These are phyloP conservation scores for Tulasnella sp. DNA, from an alignment of 768 basidiomycete genomes.

Conservation along the genomic window DNA sequence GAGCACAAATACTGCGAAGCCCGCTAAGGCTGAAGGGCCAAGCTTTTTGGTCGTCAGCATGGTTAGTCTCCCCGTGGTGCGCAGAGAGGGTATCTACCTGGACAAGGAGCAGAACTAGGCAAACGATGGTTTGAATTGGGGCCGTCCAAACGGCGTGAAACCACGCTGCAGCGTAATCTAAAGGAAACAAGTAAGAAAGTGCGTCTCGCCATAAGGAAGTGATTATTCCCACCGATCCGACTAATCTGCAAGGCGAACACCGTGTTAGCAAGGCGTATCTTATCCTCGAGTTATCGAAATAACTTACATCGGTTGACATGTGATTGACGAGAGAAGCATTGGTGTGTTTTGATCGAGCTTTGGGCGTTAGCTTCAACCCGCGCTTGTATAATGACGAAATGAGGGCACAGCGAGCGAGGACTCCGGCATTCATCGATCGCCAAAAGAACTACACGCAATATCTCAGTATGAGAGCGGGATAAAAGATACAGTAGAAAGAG, in stretches of 20 bases:
- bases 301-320: slow-evolving; percentile 60
- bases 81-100: slow-evolving; percentile 1
- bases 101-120: slow-evolving; percentile 62
- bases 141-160: slow-evolving; percentile 43
- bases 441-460: slow-evolving; percentile 54
- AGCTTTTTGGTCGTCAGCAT: slow-evolving; percentile 42
- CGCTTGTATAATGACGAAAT: slow-evolving; percentile 70
- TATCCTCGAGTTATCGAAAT: neutral
- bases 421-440: slow-evolving; percentile 63
- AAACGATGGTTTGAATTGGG: slow-evolving; percentile 73
- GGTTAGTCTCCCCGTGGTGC: neutral
- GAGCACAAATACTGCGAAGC: slow-evolving; percentile 62
- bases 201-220: neutral
- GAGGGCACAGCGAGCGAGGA: slow-evolving; percentile 60
- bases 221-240: slow-evolving; percentile 6
- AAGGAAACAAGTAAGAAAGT: slow-evolving; percentile 33
- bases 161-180: slow-evolving; percentile 58
- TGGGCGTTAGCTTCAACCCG: slow-evolving; percentile 60
- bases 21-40: slow-evolving; percentile 56
- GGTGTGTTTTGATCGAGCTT: slow-evolving; percentile 57
- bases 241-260: slow-evolving; percentile 7
- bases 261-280: neutral
- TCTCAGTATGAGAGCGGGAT: neutral
- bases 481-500: neutral
- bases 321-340: slow-evolving; percentile 61